Evolutionary conservation across 2,329 filamentous ascomycete species (phyloP).

Genomic region (Graphium sp.): DNA sequence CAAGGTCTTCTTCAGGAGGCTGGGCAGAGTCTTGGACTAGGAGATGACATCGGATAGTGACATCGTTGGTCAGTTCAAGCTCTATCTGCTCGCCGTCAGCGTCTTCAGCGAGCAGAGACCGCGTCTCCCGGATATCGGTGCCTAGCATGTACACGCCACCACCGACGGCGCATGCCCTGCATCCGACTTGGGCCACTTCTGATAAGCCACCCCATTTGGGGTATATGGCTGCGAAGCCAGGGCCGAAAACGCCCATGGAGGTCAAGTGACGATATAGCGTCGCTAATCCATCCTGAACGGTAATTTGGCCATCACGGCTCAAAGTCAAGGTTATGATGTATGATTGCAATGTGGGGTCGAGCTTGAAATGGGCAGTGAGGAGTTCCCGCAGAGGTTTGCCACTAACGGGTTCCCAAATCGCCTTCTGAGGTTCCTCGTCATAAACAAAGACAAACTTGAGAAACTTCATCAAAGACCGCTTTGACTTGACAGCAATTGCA

Average conservation of each 20-base stretch:
- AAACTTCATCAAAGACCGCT: slow-evolving; percentile 83
- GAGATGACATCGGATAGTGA: slow-evolving; percentile 24
- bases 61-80: slow-evolving; percentile 37
- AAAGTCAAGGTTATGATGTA: slow-evolving; percentile 53
- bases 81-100: slow-evolving; percentile 15
- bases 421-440: slow-evolving; percentile 35
- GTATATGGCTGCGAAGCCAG: slow-evolving; percentile 77
- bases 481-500: slow-evolving; percentile 60
- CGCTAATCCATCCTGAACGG: slow-evolving; percentile 49
- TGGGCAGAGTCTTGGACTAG: not conserved
- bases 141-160: slow-evolving; percentile 81
- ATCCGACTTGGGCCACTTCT: slow-evolving; percentile 82
- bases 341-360: slow-evolving; percentile 51
- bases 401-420: slow-evolving; percentile 41
- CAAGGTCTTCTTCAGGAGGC: too few species aligned
- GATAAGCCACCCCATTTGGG: slow-evolving; percentile 86
- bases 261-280: slow-evolving; percentile 64
- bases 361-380: slow-evolving; percentile 43
- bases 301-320: slow-evolving; percentile 45
- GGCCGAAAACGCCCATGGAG: slow-evolving; percentile 76
- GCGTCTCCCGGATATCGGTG: slow-evolving; percentile 37
- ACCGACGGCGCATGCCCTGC: slow-evolving; percentile 78
- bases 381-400: slow-evolving; percentile 39
- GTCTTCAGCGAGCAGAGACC: slow-evolving; percentile 6
- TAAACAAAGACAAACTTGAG: slow-evolving; percentile 71